Evolutionary conservation across 495 filamentous ascomycete species (phyloP).

Genomic region (Daldinia loculata): DNA sequence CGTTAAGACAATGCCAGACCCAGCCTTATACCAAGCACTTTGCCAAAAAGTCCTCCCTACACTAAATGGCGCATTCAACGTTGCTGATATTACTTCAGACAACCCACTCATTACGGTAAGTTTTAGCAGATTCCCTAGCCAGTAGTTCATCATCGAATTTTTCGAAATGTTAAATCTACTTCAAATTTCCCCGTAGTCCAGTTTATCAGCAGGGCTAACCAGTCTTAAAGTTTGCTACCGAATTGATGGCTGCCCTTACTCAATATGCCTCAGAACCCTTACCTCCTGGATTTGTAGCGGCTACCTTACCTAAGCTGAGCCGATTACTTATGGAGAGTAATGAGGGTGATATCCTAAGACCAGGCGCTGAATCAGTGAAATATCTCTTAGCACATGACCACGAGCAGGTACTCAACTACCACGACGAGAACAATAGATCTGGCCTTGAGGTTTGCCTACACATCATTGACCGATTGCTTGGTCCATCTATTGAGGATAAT

Average conservation of each 20-base stretch:
- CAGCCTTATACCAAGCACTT: slow-evolving; percentile 76
- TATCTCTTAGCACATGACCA: slow-evolving; percentile 88
- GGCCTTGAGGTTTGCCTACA: slow-evolving; percentile 88
- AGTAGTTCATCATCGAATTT: not conserved
- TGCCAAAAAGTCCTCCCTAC: slow-evolving; percentile 89
- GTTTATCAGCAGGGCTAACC: slow-evolving; percentile 21
- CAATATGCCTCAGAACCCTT: slow-evolving; percentile 84
- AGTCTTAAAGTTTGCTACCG: slow-evolving; percentile 71
- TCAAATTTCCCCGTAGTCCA: not conserved
- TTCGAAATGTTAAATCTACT: not conserved
- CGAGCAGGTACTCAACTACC: slow-evolving; percentile 84
- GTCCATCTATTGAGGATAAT: slow-evolving; percentile 82
- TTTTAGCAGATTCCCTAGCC: slow-evolving; percentile 2
- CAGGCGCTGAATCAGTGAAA: slow-evolving; percentile 85
- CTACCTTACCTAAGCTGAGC: slow-evolving; percentile 85
- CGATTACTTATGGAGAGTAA: slow-evolving; percentile 77
- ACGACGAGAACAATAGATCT: slow-evolving; percentile 75
- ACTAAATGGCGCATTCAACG: slow-evolving; percentile 86
- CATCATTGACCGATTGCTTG: slow-evolving; percentile 92
- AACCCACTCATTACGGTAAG: slow-evolving; percentile 77
- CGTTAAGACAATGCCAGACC: slow-evolving; percentile 69
- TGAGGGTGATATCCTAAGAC: slow-evolving; percentile 87
- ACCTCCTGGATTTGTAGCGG: slow-evolving; percentile 83
- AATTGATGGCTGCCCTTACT: slow-evolving; percentile 81
- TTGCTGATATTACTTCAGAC: slow-evolving; percentile 83